A percentile compares a stretch with the other conserved stretches of the same genome.
These are phyloP conservation scores for Sporodiniella umbellata DNA, from an alignment of 371 early-diverging fungal genomes.

Conservation along the genomic window DNA sequence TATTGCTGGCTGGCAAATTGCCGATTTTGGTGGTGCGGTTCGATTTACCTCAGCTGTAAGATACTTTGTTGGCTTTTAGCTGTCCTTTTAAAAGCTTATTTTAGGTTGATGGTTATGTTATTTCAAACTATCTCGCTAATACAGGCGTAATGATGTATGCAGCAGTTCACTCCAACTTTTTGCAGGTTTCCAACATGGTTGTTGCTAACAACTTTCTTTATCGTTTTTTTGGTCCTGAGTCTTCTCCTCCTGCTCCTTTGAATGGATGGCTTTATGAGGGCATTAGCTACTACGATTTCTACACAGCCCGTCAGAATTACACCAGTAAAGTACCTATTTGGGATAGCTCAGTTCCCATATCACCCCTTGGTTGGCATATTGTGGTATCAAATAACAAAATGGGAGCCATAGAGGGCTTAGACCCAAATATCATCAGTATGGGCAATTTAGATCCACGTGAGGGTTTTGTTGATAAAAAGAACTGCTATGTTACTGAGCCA, in stretches of 20 bases:
- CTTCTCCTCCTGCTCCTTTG: slow-evolving; percentile 20
- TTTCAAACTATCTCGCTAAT: slow-evolving; percentile 44
- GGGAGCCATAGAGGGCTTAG: slow-evolving; percentile 27
- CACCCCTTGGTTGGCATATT: slow-evolving; percentile 37
- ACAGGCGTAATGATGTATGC: slow-evolving; percentile 42
- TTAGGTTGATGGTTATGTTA: slow-evolving; percentile 37
- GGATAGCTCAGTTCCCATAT: slow-evolving; percentile 33
- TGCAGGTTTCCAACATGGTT: slow-evolving; percentile 40
- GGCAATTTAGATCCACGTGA: slow-evolving; percentile 32
- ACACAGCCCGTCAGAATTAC: slow-evolving; percentile 38
- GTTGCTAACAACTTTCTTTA: slow-evolving; percentile 38
- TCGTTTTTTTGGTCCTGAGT: slow-evolving; percentile 22
- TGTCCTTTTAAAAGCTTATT: neutral
- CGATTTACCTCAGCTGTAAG: slow-evolving; percentile 43
- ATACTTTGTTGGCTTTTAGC: neutral
- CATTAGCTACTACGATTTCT: slow-evolving; percentile 42
- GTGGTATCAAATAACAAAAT: slow-evolving; percentile 30
- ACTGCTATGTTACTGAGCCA: slow-evolving; percentile 40
- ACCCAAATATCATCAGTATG: slow-evolving; percentile 41
- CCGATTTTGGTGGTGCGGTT: slow-evolving; percentile 41
- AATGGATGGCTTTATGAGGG: slow-evolving; percentile 44
- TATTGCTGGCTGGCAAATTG: slow-evolving; percentile 42
- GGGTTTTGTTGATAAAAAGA: slow-evolving; percentile 24
- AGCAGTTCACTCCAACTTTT: slow-evolving; percentile 34
- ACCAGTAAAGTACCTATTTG: slow-evolving; percentile 39